Base-by-base conservation (phyloP, 1,284 basidiomycete species). In the Puccinia coronata region DNA sequence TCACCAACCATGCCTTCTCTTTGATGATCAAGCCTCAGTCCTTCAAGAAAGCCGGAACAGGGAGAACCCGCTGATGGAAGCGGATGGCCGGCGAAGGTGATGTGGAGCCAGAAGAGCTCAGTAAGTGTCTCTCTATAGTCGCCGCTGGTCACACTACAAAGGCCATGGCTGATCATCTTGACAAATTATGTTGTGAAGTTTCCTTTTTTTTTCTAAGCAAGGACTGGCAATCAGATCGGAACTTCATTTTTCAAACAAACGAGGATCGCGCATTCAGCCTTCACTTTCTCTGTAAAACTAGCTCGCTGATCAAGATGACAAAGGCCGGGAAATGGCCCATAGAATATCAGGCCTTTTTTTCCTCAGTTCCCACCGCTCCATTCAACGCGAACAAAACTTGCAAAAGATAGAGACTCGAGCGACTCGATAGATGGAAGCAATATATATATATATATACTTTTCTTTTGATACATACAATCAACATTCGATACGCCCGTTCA, bases 11-110 rank as follows among this genome's bases (percentile, higher is more conserved):
- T 36, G 47, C 25, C 23, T 53, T 49, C 18, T 49, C 69, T 28
- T 53, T 49, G 43, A 49, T 71, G 49, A 71, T 71, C 18, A 71
- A 71, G 41, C 69, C 69, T 1, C 31, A 53, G 25, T 71, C 69
- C 23, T 71, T 71, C 23, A 12, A 49, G 3, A 49, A 71, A 23
- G 6, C 31, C 25, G 53, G 36, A 31, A 71, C 51, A 28, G 14
- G 28, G 39, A 49, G 49, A 51, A 53, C 25, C 49, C n/a, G 36
- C 23, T 53, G 28, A 53, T n/a, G 1, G 31, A 61, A 61, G 0
- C 16, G 6, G 51, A 53, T 53, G 51, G 51, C 8, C 16, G 16
- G 6, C 51, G 20, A 14, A 53, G n/a, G 16, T 53, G 18, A 53
- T 20, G 12, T n/a, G 18, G 51, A 53, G 8, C 18, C 16, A 53